Evolutionary conservation across 202 grass and related monocot genomes (phyloP).

Genomic region (Schoenoplectus tabernaemontani): DNA sequence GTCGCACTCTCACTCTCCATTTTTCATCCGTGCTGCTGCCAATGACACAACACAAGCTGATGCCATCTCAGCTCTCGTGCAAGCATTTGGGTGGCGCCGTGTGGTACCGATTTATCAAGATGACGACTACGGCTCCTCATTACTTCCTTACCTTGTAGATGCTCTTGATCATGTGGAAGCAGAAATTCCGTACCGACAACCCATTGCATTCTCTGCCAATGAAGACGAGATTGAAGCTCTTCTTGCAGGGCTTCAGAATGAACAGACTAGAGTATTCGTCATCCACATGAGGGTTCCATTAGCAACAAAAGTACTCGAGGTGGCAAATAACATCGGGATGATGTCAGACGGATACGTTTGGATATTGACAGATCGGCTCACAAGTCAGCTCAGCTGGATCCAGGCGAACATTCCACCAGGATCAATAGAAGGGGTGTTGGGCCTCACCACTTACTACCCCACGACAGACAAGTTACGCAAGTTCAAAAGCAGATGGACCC

Average conservation of each 20-base stretch:
- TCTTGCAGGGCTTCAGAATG: conserved; percentile 36
- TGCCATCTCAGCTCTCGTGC: conserved; percentile 45
- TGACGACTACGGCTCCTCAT: conserved; percentile 63
- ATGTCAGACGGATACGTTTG: conserved; percentile 47
- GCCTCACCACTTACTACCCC: conserved; percentile 33
- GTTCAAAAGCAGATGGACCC: conserved; percentile 44
- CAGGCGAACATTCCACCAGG: not conserved
- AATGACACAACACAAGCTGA: conserved; percentile 44
- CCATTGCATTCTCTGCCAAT: conserved; percentile 7
- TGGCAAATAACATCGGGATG: conserved; percentile 31
- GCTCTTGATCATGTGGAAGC: conserved; percentile 25
- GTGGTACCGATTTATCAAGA: conserved; percentile 71
- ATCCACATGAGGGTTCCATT: conserved; percentile 44
- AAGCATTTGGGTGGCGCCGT: conserved; percentile 52
- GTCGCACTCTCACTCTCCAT: conserved; percentile 20
- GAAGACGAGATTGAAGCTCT: conserved; percentile 23
- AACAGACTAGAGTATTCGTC: conserved; percentile 68
- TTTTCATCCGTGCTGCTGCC: conserved; percentile 50
- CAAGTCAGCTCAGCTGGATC: conserved; percentile 32
- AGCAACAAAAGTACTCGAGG: conserved; percentile 30
- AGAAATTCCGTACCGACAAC: conserved; percentile 52
- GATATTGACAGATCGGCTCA: conserved; percentile 51
- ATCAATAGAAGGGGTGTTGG: conserved; percentile 42
- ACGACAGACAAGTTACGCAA: not conserved
- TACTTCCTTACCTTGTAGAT: conserved; percentile 65